phyloP scores from a whole-genome alignment of 2,329 filamentous ascomycete genomes.

The Fusarium chuoi region DNA sequence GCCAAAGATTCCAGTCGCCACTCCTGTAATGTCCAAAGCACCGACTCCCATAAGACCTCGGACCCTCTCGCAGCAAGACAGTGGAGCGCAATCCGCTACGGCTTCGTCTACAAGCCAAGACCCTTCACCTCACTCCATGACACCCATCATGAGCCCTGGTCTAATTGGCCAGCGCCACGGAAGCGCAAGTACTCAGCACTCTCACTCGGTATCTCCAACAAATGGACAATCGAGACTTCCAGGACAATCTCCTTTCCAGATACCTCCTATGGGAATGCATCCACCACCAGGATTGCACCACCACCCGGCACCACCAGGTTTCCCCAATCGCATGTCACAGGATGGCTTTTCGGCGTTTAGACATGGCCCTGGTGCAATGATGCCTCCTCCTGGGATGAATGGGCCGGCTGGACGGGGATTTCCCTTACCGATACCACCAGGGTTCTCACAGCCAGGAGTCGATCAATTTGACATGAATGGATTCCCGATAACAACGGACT shows the following conservation, averaged over 20 bases:
- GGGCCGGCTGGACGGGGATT: slow-evolving; percentile 57
- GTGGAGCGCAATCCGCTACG: slow-evolving; percentile 67
- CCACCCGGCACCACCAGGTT: slow-evolving; percentile 56
- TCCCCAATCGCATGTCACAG: slow-evolving; percentile 68
- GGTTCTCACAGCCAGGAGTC: slow-evolving; percentile 46
- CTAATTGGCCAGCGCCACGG: slow-evolving; percentile 73
- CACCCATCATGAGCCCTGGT: slow-evolving; percentile 73
- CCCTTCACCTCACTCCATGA: slow-evolving; percentile 68
- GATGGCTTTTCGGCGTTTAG: slow-evolving; percentile 62
- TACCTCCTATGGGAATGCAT: slow-evolving; percentile 65
- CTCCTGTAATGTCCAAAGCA: slow-evolving; percentile 83
- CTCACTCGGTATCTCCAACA: slow-evolving; percentile 68
- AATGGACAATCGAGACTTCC: slow-evolving; percentile 48
- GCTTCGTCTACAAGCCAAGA: slow-evolving; percentile 63
- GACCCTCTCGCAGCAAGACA: slow-evolving; percentile 82
- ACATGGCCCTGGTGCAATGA: slow-evolving; percentile 58
- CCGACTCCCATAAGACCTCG: slow-evolving; percentile 82
- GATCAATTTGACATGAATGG: slow-evolving; percentile 49
- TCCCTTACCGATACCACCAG: slow-evolving; percentile 51
- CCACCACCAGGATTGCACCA: slow-evolving; percentile 53
- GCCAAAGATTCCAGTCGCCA: slow-evolving; percentile 81
- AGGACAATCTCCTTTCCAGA: slow-evolving; percentile 60
- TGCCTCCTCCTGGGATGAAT: slow-evolving; percentile 63
- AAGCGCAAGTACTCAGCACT: slow-evolving; percentile 57
- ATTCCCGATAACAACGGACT: slow-evolving; percentile 49